Evolutionary conservation across 768 basidiomycete genomes (phyloP), one percentile per base, ranked within the genome.

Genomic region (Erythrobasidium yunnanense): DNA sequence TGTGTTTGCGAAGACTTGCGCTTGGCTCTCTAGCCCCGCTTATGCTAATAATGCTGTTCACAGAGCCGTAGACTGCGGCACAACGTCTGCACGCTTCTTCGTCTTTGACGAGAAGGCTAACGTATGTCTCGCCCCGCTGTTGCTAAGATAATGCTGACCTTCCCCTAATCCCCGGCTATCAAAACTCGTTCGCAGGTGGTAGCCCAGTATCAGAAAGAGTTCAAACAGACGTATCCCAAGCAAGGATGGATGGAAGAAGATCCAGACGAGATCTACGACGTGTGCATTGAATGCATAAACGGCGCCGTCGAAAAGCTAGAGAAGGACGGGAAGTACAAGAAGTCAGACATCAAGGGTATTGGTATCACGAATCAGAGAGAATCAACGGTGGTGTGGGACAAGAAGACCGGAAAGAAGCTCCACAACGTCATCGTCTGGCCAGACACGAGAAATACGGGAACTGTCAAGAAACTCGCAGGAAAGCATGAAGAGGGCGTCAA

Each of bases 351-450:
- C 75, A 92, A 90, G 78, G 87, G 87, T 69, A 55, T 33, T 86
- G 87, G 92, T 25, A 88, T 97, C 77, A 96, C 93, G 45, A 99
- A 73, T 25, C 68, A 96, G 77, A 85, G 95, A 60, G 95, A 97
- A 77, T 97, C 95, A 0, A 84, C 91, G 1, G 84, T 97, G 30
- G 87, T 84, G 18, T 97, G 95, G 95, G 88, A 87, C 74, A 83
- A 86, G 67, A 81, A 80, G 73, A 92, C 91, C 0, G 95, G 95
- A 46, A 86, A 87, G 76, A 87, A 91, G 0, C 76, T 95, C 3
- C 88, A 88, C 77, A 83, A 81, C 57, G 88, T 90, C 23, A 87
- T 99, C 72, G 95, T 96, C 11, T 99, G 95, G 95, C 85, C 87
- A 67, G 95, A 99, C 75, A 85, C 85, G n/a, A 84, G 95, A 53